phyloP scores from a whole-genome alignment of 345 rosid species.

The Rubroshorea leprosula region DNA sequence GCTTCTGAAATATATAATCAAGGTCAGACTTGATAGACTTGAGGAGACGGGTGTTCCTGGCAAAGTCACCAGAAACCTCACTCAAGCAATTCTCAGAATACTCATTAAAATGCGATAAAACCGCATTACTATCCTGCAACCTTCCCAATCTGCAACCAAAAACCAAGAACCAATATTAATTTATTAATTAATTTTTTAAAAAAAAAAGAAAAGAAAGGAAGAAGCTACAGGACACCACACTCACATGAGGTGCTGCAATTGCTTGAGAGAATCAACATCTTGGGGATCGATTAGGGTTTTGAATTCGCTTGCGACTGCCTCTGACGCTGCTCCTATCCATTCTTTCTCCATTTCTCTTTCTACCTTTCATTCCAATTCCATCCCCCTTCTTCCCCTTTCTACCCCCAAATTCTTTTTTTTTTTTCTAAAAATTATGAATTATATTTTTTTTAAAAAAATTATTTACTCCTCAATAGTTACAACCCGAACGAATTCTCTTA shows the following conservation, averaged over 20 bases:
- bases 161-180: neutral
- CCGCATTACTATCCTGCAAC: constrained; percentile 92
- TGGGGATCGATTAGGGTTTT: constrained; percentile 55
- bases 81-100: constrained; percentile 74
- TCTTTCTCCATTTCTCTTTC: constrained; percentile 28
- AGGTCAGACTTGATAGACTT: constrained; percentile 85
- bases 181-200: neutral
- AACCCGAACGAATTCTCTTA: too few relatives aligned
- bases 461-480: too few relatives aligned
- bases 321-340: constrained; percentile 54
- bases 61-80: constrained; percentile 67
- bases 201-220: constrained; percentile 1
- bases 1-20: constrained; percentile 82
- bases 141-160: constrained; percentile 71
- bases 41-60: constrained; percentile 57
- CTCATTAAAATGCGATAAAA: constrained; percentile 79
- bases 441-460: too few relatives aligned
- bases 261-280: constrained; percentile 63
- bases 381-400: neutral
- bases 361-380: neutral
- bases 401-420: too few relatives aligned
- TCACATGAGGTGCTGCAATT: constrained; percentile 74
- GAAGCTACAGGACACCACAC: constrained; percentile 10
- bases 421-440: too few relatives aligned
- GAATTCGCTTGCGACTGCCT: constrained; percentile 63